phyloP scores from a whole-genome alignment of 1,284 basidiomycete genomes.

The Irpex lacteus region DNA sequence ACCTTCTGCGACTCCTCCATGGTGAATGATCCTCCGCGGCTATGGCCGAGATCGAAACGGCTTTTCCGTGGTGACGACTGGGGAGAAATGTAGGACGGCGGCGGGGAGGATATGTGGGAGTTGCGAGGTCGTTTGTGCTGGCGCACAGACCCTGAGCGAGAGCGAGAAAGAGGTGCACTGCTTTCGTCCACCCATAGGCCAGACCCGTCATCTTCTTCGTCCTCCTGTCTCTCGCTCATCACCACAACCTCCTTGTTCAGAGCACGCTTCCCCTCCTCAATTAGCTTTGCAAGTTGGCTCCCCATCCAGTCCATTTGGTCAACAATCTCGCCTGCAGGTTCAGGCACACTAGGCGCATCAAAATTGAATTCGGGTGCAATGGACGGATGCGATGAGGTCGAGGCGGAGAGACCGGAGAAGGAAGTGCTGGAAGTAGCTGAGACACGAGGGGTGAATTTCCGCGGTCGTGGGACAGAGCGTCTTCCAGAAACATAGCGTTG shows the following conservation, averaged over 20 bases:
- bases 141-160: constrained; percentile 28
- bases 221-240: constrained; percentile 66
- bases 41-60: constrained; percentile 25
- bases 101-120: constrained; percentile 13
- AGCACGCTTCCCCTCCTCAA: constrained; percentile 71
- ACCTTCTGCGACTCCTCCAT: constrained; percentile 16
- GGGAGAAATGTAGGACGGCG: constrained; percentile 22
- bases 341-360: constrained; percentile 1
- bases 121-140: constrained; percentile 25
- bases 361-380: constrained; percentile 23
- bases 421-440: constrained; percentile 27
- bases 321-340: constrained; percentile 27
- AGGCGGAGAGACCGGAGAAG: constrained; percentile 7
- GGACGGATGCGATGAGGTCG: constrained; percentile 10
- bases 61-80: constrained; percentile 28
- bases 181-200: constrained; percentile 51
- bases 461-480: constrained; percentile 33
- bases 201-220: constrained; percentile 70
- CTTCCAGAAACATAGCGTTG: constrained; percentile 27
- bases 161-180: constrained; percentile 23
- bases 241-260: constrained; percentile 70
- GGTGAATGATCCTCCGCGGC: constrained; percentile 18
- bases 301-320: constrained; percentile 77
- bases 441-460: constrained; percentile 27
- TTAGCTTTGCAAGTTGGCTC: constrained; percentile 59